A percentile compares a stretch with the other conserved stretches of the same genome.
phyloP scores from a whole-genome alignment of 1,284 basidiomycete genomes.

The Tylopilus sp. region DNA sequence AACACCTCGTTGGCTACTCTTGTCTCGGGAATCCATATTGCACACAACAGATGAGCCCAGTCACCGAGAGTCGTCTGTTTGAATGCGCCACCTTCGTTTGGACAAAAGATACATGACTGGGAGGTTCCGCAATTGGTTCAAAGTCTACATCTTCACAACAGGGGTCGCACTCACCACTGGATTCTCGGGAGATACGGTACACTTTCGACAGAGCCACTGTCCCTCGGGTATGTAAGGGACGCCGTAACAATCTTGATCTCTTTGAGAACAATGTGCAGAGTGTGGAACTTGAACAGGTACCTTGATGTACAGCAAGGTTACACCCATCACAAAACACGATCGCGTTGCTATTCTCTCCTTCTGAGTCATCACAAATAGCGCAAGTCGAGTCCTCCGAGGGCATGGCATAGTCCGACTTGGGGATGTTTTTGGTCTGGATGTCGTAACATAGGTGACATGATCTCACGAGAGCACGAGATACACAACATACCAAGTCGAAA shows the following conservation, averaged over 20 bases:
- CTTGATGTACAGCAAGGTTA: conserved; percentile 98
- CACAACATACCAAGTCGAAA: conserved; percentile 81
- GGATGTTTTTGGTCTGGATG: conserved; percentile 80
- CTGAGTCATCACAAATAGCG: conserved; percentile 95
- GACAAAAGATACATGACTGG: conserved; percentile 89
- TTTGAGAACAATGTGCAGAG: conserved; percentile 9
- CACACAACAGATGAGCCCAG: conserved; percentile 96
- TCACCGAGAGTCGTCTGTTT: conserved; percentile 92
- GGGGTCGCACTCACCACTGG: conserved; percentile 67
- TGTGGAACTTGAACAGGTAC: conserved; percentile 38
- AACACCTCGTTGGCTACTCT: conserved; percentile 92
- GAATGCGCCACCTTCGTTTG: conserved; percentile 96
- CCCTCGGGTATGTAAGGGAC: conserved; percentile 99
- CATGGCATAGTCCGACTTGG: conserved; percentile 75
- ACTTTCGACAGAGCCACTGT: conserved; percentile 98
- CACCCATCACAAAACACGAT: conserved; percentile 99
- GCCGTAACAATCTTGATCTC: conserved; percentile 85
- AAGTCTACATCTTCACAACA: not conserved
- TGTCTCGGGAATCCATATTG: conserved; percentile 97
- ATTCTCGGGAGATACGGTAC: conserved; percentile 94
- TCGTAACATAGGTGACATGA: not conserved
- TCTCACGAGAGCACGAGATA: not conserved
- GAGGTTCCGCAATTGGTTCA: not conserved
- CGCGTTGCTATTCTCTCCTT: conserved; percentile 97
- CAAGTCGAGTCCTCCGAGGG: conserved; percentile 93